Percentiles rank a stretch among this genome's conserved stretches.
phyloP scores from a whole-genome alignment of 1,284 basidiomycete species.

The Golubevia pallescens region DNA sequence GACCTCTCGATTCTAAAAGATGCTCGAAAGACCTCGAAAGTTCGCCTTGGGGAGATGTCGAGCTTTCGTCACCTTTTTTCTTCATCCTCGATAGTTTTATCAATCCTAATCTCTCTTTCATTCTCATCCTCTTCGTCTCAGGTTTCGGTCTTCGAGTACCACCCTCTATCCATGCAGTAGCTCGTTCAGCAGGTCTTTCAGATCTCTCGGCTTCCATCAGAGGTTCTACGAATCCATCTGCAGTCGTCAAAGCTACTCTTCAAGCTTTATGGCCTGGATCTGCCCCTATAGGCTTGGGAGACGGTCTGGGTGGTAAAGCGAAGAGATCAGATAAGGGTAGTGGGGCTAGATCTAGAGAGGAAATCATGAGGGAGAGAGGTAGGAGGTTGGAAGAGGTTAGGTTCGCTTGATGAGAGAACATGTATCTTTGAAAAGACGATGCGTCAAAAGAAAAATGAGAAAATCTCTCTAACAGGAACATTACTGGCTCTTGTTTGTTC shows the following conservation, averaged over 20 bases:
- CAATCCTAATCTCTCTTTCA: background rate
- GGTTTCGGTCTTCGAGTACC: slow-evolving; percentile 61
- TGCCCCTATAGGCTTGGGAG: slow-evolving; percentile 50
- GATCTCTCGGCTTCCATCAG: slow-evolving; percentile 55
- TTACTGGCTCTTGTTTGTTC: too few relatives aligned
- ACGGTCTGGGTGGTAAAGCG: slow-evolving; percentile 46
- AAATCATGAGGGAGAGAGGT: slow-evolving; percentile 49
- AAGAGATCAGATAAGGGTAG: slow-evolving; percentile 44
- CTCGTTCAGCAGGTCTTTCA: slow-evolving; percentile 49
- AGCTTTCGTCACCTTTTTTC: background rate
- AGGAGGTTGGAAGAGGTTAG: slow-evolving; percentile 39
- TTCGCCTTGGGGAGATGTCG: background rate
- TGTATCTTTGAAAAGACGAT: too few relatives aligned
- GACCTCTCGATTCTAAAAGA: too few relatives aligned
- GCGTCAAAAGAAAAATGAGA: too few relatives aligned
- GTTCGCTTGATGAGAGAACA: background rate
- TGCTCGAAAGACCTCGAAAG: too few relatives aligned
- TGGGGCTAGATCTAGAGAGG: slow-evolving; percentile 35
- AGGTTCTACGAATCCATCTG: slow-evolving; percentile 57
- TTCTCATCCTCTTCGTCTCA: slow-evolving; percentile 3
- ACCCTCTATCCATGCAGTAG: slow-evolving; percentile 53
- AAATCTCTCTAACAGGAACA: too few relatives aligned
- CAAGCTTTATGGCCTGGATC: slow-evolving; percentile 53
- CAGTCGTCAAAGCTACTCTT: slow-evolving; percentile 53
- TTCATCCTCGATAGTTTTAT: background rate